phyloP scores from a whole-genome alignment of 2,329 filamentous ascomycete genomes.

The Gaeumannomyces sp. region DNA sequence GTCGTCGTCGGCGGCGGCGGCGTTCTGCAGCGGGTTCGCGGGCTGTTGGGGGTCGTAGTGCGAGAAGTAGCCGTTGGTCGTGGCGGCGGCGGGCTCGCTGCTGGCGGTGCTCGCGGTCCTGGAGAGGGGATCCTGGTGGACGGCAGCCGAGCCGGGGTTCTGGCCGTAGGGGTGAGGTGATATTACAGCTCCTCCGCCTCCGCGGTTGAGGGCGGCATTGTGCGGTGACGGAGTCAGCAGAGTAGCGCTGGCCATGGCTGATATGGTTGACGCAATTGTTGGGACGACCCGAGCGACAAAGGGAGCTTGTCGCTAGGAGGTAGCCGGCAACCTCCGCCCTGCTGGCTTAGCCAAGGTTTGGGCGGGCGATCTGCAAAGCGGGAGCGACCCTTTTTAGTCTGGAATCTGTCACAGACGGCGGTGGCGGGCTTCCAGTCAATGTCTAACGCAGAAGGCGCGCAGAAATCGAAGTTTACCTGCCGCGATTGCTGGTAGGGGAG shows the following conservation, averaged over 20 bases:
- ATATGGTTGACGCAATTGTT: constrained; percentile 9
- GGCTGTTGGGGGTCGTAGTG: constrained; percentile 20
- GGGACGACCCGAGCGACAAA: not conserved
- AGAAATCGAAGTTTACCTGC: not conserved
- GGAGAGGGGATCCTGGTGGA: constrained; percentile 1
- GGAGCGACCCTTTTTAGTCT: not conserved
- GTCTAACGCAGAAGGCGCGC: not conserved
- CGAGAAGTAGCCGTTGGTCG: constrained; percentile 23
- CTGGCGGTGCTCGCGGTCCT: constrained; percentile 5
- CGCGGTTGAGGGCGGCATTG: not conserved
- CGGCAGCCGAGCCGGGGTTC: not conserved
- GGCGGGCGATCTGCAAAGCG: not conserved
- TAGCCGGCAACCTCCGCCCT: not conserved
- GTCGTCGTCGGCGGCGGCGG: constrained; percentile 20
- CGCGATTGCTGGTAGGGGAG: not conserved
- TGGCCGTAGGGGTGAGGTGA: not conserved
- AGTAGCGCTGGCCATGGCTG: constrained; percentile 4
- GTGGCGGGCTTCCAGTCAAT: not conserved
- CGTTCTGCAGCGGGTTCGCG: constrained; percentile 9
- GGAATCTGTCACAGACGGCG: not conserved
- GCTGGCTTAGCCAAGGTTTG: not conserved
- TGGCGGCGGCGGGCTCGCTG: constrained; percentile 7
- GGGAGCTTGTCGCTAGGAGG: not conserved
- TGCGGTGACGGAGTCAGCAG: constrained; percentile 3
- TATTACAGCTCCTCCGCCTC: not conserved